Conservation (phyloP, 768 basidiomycete genomes). For the Nidularia pulvinata region DNA sequence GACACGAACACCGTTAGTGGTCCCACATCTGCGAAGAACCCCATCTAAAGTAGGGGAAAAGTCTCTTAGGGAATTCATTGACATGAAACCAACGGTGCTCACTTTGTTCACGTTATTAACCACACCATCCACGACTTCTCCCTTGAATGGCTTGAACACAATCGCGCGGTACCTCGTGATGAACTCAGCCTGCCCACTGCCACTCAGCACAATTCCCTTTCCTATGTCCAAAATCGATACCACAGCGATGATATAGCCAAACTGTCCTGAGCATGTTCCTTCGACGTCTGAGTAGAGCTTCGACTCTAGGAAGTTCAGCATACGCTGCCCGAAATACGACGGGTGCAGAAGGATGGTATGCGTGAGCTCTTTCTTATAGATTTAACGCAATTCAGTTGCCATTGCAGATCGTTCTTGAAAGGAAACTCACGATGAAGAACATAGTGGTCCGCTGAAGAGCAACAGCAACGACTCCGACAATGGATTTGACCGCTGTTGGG, state of each 20-base stretch:
- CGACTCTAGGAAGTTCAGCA: constrained; percentile 90
- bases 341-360: constrained; percentile 98
- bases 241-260: constrained; percentile 94
- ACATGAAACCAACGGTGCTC: constrained; percentile 14
- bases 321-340: constrained; percentile 96
- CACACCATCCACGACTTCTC: constrained; percentile 96
- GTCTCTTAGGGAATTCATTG: not conserved
- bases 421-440: constrained; percentile 70
- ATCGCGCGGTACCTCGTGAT: constrained; percentile 93
- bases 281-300: constrained; percentile 97
- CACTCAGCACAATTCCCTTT: constrained; percentile 88
- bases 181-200: constrained; percentile 96
- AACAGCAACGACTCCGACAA: no score
- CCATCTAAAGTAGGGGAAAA: constrained; percentile 65
- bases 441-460: no score
- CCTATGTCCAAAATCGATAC: constrained; percentile 91
- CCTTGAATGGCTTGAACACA: constrained; percentile 99
- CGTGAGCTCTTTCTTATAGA: constrained; percentile 87
- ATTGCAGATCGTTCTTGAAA: not conserved
- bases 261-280: constrained; percentile 94
- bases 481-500: no score
- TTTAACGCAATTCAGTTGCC: not conserved
- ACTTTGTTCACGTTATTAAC: constrained; percentile 97
- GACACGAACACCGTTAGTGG: constrained; percentile 95
- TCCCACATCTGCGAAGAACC: constrained; percentile 97